Evolutionary conservation across 192 early-diverging fungal genomes (phyloP).

Genomic region (Gigaspora rosea): DNA sequence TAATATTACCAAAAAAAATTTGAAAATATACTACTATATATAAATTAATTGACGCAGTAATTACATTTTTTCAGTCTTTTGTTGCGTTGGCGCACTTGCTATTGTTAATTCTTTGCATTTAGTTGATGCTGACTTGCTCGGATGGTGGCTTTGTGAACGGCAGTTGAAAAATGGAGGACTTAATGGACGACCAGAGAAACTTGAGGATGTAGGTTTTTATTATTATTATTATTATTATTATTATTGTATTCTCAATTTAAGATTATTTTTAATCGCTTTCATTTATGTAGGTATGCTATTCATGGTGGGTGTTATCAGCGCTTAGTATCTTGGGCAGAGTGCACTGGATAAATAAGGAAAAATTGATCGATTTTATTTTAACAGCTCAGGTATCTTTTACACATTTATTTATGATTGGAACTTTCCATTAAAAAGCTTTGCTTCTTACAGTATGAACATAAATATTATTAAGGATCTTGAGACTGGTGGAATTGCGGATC

Average conservation of each 20-base stretch:
- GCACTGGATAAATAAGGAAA: conserved; percentile 84
- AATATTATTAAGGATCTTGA: conserved; percentile 62
- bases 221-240: background rate
- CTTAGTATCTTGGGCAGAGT: conserved; percentile 75
- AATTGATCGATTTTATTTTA: conserved; percentile 80
- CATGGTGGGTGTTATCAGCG: conserved; percentile 97
- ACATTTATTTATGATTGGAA: background rate
- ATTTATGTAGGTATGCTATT: conserved; percentile 81
- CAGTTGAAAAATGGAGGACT: conserved; percentile 91
- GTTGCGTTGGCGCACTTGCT: conserved; percentile 85
- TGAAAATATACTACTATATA: conserved; percentile 9
- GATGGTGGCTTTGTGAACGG: conserved; percentile 93
- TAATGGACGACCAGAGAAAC: conserved; percentile 95
- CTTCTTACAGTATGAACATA: background rate
- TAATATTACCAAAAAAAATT: background rate
- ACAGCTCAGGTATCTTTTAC: conserved; percentile 61
- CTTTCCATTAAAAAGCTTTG: background rate
- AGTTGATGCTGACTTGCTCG: conserved; percentile 80
- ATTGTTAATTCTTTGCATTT: conserved; percentile 77
- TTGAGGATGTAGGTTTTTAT: conserved; percentile 79
- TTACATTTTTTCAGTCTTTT: conserved; percentile 65
- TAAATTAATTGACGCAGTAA: background rate
- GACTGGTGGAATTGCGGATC: conserved; percentile 90
- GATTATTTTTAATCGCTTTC: background rate
- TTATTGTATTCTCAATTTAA: background rate